A percentile compares a stretch with the other conserved stretches of the same genome.
phyloP scores from a whole-genome alignment of 208 protist species.

The Trypanosoma rangeli region DNA sequence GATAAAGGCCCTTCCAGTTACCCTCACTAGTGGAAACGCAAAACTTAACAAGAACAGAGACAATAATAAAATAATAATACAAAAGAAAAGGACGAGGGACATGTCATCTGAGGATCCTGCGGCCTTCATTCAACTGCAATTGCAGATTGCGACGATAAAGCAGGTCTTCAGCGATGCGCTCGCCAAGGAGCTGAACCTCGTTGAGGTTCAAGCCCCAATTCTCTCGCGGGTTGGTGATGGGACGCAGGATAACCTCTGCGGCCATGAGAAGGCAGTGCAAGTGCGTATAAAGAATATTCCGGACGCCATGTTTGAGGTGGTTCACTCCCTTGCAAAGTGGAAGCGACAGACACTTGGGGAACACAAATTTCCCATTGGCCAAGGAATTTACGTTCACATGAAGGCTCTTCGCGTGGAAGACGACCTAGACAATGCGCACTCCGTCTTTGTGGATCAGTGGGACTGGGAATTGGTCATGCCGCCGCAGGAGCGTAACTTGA shows the following conservation, averaged over 20 bases:
- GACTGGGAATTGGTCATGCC: conserved; percentile 91
- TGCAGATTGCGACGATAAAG: conserved; percentile 74
- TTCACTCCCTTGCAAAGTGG: conserved; percentile 94
- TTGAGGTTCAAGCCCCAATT: conserved; percentile 80
- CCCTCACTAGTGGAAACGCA: conserved; percentile 7
- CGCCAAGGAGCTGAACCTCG: conserved; percentile 62
- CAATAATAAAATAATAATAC: neutral
- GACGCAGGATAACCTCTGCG: conserved; percentile 90
- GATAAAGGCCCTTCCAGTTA: conserved; percentile 76
- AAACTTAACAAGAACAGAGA: too few species aligned
- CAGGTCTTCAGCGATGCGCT: conserved; percentile 70
- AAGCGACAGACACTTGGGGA: conserved; percentile 85
- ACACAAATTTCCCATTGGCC: conserved; percentile 73
- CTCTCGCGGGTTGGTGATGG: conserved; percentile 79
- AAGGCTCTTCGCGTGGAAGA: conserved; percentile 87
- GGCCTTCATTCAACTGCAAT: conserved; percentile 60
- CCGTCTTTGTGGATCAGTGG: conserved; percentile 92
- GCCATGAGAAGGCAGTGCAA: conserved; percentile 85
- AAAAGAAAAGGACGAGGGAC: neutral
- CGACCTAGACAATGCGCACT: conserved; percentile 86
- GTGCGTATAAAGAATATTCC: conserved; percentile 83
- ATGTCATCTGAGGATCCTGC: conserved; percentile 41
- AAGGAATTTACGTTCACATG: conserved; percentile 88
- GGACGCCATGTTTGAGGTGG: conserved; percentile 77
- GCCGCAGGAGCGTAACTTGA: conserved; percentile 52